Evolutionary conservation across 257 asterid species (phyloP).

Genomic region (Nicotiana attenuata): DNA sequence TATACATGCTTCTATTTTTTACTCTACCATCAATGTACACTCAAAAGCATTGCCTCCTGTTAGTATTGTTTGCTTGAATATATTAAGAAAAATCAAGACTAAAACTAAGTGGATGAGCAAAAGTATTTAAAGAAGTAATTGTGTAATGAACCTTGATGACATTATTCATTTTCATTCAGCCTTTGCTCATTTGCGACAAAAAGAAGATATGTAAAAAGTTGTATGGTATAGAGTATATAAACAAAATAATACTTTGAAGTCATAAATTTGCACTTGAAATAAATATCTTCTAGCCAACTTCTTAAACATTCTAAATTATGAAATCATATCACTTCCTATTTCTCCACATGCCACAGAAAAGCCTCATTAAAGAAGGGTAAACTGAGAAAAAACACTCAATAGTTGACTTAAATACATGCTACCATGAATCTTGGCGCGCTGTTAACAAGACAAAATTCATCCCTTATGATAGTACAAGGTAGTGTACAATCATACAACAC

Average conservation of each 20-base stretch:
- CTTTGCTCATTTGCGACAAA: too few relatives aligned
- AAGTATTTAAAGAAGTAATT: neutral
- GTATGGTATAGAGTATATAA: neutral
- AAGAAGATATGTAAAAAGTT: neutral
- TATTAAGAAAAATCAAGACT: neutral
- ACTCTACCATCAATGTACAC: neutral
- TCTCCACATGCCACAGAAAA: neutral
- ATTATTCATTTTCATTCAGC: too few relatives aligned
- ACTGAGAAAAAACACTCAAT: neutral
- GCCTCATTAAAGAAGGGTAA: neutral
- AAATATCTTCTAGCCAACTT: neutral
- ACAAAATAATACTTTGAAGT: neutral
- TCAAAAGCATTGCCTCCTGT: neutral
- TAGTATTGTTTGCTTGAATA: neutral
- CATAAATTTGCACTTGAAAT: neutral
- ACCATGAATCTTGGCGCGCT: neutral
- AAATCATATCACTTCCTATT: neutral
- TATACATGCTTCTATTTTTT: neutral
- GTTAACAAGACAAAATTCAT: neutral
- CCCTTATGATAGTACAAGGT: conserved; percentile 6
- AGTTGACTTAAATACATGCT: neutral
- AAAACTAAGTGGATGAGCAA: neutral
- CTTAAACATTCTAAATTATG: neutral
- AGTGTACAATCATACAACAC: conserved; percentile 5
- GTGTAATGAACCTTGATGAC: too few relatives aligned